phyloP scores from a whole-genome alignment of 78 protist genomes.

The Protostelium mycophagum region DNA sequence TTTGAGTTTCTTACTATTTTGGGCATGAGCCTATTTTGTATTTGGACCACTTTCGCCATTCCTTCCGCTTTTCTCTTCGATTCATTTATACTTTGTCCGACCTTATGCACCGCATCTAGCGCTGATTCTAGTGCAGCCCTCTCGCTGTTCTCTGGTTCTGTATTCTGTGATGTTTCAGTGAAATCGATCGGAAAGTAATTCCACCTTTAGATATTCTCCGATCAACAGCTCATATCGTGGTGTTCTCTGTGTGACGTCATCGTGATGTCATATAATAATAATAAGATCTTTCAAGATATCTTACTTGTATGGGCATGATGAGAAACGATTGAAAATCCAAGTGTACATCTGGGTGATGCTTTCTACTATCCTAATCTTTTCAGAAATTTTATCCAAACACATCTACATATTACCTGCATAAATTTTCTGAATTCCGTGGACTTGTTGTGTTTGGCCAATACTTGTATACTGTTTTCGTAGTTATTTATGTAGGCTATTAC shows the following conservation, averaged over 20 bases:
- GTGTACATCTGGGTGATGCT: not conserved
- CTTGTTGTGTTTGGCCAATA: not conserved
- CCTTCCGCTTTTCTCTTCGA: not conserved
- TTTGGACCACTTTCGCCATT: not conserved
- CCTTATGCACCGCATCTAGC: not conserved
- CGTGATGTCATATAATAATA: no score
- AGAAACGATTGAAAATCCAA: not conserved
- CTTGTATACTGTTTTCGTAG: not conserved
- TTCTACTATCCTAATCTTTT: not conserved
- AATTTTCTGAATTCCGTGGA: not conserved
- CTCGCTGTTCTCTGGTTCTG: not conserved
- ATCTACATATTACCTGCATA: not conserved
- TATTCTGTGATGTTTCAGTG: not conserved
- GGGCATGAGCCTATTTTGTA: not conserved
- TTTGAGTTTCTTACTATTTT: not conserved
- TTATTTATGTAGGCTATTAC: not conserved
- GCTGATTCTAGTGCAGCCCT: not conserved
- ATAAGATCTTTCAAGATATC: no score
- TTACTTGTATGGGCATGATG: not conserved
- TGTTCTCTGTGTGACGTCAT: not conserved
- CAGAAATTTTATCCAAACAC: not conserved
- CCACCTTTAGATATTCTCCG: not conserved
- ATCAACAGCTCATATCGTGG: not conserved
- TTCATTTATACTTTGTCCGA: not conserved
- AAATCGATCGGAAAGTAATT: not conserved